These are phyloP conservation scores for Jackrogersella minutella DNA, from an alignment of 495 filamentous ascomycete genomes.

Conservation along the genomic window DNA sequence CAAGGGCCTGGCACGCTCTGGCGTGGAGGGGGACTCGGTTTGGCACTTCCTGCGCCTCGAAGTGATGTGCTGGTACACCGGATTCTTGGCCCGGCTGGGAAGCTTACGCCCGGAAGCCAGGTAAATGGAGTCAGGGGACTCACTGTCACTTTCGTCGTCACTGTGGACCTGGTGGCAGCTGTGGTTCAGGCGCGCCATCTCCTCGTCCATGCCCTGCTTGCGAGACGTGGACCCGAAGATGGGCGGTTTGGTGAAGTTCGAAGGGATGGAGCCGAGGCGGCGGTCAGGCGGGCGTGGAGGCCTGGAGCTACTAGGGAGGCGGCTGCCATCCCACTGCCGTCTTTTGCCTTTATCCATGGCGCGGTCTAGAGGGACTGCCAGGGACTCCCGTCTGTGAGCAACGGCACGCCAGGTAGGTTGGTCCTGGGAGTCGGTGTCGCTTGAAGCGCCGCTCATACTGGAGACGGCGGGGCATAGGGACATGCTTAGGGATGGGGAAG, in stretches of 20 bases:
- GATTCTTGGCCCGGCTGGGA: background rate
- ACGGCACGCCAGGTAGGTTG: background rate
- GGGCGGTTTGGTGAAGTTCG: background rate
- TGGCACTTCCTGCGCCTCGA: background rate
- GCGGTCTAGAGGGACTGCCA: background rate
- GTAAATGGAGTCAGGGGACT: background rate
- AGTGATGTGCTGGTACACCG: background rate
- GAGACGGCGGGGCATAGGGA: background rate
- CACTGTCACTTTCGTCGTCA: background rate
- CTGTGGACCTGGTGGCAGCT: background rate
- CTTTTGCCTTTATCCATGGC: constrained; percentile 5
- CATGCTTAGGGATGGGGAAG: no score
- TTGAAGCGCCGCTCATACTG: no score
- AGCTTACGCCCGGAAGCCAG: constrained; percentile 1
- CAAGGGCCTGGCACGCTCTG: background rate
- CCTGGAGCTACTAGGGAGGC: background rate
- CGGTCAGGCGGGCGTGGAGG: no score
- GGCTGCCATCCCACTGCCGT: background rate
- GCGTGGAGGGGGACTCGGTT: no score
- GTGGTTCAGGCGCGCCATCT: background rate
- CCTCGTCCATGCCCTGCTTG: background rate
- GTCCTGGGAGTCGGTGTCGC: no score
- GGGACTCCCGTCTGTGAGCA: background rate
- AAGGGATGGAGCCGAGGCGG: background rate
- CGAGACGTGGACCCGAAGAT: constrained; percentile 7